phyloP scores from a whole-genome alignment of 2,329 filamentous ascomycete species.

The Pseudogymnoascus sp. region DNA sequence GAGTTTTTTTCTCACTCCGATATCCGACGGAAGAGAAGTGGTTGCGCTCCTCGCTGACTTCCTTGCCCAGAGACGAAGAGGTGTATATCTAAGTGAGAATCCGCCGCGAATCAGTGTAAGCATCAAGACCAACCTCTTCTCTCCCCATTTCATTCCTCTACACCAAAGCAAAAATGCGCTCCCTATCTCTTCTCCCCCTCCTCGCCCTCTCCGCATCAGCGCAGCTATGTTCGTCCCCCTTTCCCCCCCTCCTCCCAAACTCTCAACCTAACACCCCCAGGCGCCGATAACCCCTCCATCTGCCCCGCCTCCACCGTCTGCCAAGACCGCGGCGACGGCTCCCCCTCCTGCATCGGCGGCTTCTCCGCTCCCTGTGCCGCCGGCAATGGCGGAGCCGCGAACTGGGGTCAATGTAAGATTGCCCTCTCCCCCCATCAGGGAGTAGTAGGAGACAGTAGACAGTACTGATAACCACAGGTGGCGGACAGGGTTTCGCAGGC shows the following conservation, averaged over 20 bases:
- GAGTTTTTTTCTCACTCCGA: not conserved
- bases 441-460: not conserved
- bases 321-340: not conserved
- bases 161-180: not conserved
- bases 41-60: not conserved
- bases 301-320: not conserved
- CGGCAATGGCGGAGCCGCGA: not conserved
- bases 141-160: no score
- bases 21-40: not conserved
- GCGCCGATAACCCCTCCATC: not conserved
- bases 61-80: not conserved
- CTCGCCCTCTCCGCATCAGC: not conserved
- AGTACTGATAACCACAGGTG: not conserved
- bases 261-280: not conserved
- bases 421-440: not conserved
- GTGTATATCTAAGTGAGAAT: not conserved
- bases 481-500: not conserved
- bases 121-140: not conserved
- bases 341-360: not conserved
- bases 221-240: not conserved
- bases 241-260: not conserved
- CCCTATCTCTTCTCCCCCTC: not conserved
- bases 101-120: not conserved
- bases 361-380: not conserved
- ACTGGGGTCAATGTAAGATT: not conserved